Base-by-base conservation (phyloP, 1,284 basidiomycete genomes). In the Singerocomus inundabilis region DNA sequence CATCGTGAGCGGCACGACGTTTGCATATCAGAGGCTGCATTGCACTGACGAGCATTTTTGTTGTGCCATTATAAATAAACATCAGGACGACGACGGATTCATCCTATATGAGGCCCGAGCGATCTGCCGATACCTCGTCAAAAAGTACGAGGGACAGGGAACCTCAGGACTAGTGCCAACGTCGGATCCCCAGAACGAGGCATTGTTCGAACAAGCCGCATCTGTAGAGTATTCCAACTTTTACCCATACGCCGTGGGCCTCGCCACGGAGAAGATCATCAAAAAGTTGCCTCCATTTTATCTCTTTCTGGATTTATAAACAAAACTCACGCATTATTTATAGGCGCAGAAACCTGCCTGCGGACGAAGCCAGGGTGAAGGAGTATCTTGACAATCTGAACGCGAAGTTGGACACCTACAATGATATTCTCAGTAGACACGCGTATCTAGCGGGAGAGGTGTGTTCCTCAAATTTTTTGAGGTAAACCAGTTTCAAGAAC, bases 201-300 rank as follows among this genome's bases (percentile, higher is more conserved):
- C 72, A 18, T 59, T 64, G 6, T 79, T 78, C 62, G 79, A 82
- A 61, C 74, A 77, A 58, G 80, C 77, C 2, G 70, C 67, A 29
- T 73, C 70, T 15, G 35, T 65, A 32, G 66, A 64, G 33, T 45
- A 47, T 46, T 51, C 51, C 6, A 63, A 67, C 28, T 64, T 64
- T 33, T 46, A 64, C 30, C 62, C 70, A 1, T 66, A 57, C 38
- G 75, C 70, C 5, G 49, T 56, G 21, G 68, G 63, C 7, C 61
- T 80, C 33, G 62, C 69, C 5, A 37, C 39, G 8, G 76, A 81
- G 63, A 71, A 70, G 54, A 62, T 79, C 47, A 72, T 77, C 55
- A 75, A 74, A 52, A 61, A 59, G 74, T 74, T 38, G 24, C n/a
- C 6, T 47, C 4, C 13, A 31, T 16, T 21, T 5, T 4, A 25